Conservation (phyloP, 2,329 filamentous ascomycete species). For the Onygenales sp. region DNA sequence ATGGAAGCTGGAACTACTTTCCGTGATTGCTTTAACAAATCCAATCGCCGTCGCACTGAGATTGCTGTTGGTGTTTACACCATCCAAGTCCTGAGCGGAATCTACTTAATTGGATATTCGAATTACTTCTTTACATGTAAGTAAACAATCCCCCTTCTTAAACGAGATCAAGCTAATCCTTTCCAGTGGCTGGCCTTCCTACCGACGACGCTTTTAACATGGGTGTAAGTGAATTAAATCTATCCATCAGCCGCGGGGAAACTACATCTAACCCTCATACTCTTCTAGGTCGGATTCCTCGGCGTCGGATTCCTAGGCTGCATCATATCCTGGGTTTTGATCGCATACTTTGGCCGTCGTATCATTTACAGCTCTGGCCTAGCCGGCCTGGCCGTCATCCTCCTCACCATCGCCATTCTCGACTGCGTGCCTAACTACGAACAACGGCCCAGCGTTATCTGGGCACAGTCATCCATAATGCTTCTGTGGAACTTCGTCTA, state of each 20-base stretch:
- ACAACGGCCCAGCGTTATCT: slow-evolving; percentile 12
- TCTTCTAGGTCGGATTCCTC: slow-evolving; percentile 22
- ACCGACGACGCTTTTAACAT: slow-evolving; percentile 28
- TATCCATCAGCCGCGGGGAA: background rate
- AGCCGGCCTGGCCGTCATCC: slow-evolving; percentile 19
- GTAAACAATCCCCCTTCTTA: background rate
- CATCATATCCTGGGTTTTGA: slow-evolving; percentile 25
- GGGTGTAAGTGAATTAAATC: slow-evolving; percentile 17
- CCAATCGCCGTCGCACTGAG: slow-evolving; percentile 34
- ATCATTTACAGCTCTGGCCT: slow-evolving; percentile 24
- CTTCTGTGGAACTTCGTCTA: slow-evolving; percentile 33
- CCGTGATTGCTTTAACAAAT: slow-evolving; percentile 32
- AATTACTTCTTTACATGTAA: slow-evolving; percentile 16
- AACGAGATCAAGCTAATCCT: background rate
- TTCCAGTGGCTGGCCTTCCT: slow-evolving; percentile 17
- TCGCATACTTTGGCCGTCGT: slow-evolving; percentile 25
- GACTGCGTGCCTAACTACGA: slow-evolving; percentile 26
- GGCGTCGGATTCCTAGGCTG: slow-evolving; percentile 31
- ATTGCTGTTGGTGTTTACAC: slow-evolving; percentile 36
- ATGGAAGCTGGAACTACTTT: slow-evolving; percentile 27
- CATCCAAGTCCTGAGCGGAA: slow-evolving; percentile 35
- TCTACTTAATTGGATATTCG: slow-evolving; percentile 33
- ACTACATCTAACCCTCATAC: background rate
- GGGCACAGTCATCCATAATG: slow-evolving; percentile 27
- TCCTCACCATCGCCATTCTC: slow-evolving; percentile 32